Percentiles rank a stretch among this genome's conserved stretches.
Conservation (phyloP, 495 filamentous ascomycete genomes). For the Wilcoxina mikolae region DNA sequence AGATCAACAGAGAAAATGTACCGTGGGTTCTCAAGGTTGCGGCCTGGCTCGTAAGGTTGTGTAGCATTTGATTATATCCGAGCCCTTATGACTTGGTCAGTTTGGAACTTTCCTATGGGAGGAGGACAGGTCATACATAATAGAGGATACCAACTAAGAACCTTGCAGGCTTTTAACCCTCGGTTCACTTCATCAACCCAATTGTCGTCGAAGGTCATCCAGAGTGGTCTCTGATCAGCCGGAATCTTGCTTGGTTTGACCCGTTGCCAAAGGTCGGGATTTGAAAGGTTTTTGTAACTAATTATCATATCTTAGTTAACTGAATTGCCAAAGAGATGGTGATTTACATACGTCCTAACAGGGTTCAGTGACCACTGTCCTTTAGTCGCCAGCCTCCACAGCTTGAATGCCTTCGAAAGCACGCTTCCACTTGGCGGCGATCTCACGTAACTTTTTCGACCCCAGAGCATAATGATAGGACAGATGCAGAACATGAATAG, state of each 20-base stretch:
- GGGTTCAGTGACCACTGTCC: constrained; percentile 42
- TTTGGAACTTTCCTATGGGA: not conserved
- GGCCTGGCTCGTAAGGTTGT: constrained; percentile 42
- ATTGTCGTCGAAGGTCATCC: constrained; percentile 57
- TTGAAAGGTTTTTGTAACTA: constrained; percentile 36
- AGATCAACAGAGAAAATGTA: constrained; percentile 34
- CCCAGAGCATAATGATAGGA: constrained; percentile 43
- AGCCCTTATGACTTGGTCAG: constrained; percentile 30
- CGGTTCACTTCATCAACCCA: constrained; percentile 52
- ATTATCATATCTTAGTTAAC: not conserved
- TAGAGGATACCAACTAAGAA: constrained; percentile 35
- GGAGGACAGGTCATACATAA: not conserved
- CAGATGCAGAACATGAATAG: constrained; percentile 44
- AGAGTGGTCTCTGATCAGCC: constrained; percentile 35
- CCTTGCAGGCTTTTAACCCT: constrained; percentile 50
- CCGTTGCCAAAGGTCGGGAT: constrained; percentile 42
- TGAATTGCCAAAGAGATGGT: not conserved
- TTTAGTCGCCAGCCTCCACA: constrained; percentile 43
- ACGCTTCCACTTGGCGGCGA: constrained; percentile 47
- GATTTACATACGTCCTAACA: constrained; percentile 21
- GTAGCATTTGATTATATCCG: constrained; percentile 41
- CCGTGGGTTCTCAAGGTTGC: constrained; percentile 52
- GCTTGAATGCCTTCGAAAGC: constrained; percentile 39
- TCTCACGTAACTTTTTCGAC: constrained; percentile 42
- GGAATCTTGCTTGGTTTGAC: constrained; percentile 45